These are phyloP conservation scores for Arachis monticola DNA, from an alignment of 331 rosid genomes.

Conservation along the genomic window DNA sequence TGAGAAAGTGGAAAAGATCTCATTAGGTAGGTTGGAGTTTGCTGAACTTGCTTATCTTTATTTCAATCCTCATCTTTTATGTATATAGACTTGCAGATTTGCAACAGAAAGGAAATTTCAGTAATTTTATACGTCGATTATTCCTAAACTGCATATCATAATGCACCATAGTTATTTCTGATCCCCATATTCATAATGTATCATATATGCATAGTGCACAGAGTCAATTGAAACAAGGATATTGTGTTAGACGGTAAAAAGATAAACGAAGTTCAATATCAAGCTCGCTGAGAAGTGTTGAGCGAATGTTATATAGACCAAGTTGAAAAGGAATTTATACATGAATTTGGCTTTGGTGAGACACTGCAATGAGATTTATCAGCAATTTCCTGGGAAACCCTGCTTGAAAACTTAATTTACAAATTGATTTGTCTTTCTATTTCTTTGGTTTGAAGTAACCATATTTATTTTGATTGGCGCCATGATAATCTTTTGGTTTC, in stretches of 20 bases:
- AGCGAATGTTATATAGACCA: slow-evolving; percentile 13
- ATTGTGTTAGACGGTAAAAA: slow-evolving; percentile 4
- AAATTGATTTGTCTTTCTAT: background rate
- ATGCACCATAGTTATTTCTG: too few relatives aligned
- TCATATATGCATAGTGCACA: background rate
- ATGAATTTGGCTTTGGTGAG: slow-evolving; percentile 1
- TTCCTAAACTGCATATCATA: slow-evolving; percentile 1
- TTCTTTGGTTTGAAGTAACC: slow-evolving; percentile 2
- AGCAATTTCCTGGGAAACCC: slow-evolving; percentile 5
- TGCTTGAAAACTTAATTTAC: slow-evolving; percentile 15
- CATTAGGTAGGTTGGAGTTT: slow-evolving; percentile 32
- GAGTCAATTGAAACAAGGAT: slow-evolving; percentile 19
- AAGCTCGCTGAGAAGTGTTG: slow-evolving; percentile 6
- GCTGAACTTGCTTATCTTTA: slow-evolving; percentile 6
- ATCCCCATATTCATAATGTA: too few relatives aligned
- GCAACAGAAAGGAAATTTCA: slow-evolving; percentile 6
- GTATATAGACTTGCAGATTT: slow-evolving; percentile 1
- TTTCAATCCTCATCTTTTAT: background rate
- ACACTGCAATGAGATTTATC: background rate
- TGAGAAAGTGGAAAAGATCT: slow-evolving; percentile 56
- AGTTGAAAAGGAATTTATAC: slow-evolving; percentile 15
- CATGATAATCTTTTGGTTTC: background rate
- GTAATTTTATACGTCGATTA: slow-evolving; percentile 1
- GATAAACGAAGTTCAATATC: background rate
- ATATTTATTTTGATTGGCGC: background rate